phyloP scores from a whole-genome alignment of 352 stramenopile genomes.

The Phytophthora crassamura region DNA sequence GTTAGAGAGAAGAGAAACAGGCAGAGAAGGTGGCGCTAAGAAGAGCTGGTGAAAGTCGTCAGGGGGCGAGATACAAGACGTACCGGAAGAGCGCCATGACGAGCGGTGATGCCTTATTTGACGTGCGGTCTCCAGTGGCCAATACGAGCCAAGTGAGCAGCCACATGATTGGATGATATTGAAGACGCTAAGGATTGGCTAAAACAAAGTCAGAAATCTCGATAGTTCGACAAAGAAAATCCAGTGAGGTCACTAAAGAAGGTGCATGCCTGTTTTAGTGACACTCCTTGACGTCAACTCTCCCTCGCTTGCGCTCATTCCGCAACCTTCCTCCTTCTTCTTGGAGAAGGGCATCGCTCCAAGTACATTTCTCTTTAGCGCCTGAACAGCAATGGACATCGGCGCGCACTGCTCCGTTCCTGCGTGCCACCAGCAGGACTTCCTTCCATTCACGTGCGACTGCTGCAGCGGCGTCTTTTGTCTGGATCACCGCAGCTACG shows the following conservation, averaged over 20 bases:
- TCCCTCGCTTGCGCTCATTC: conserved; percentile 15
- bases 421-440: conserved; percentile 81
- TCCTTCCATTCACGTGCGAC: conserved; percentile 88
- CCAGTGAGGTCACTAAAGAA: conserved; percentile 1
- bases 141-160: too few species aligned
- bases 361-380: too few species aligned
- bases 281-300: conserved; percentile 5
- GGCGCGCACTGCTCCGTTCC: conserved; percentile 72
- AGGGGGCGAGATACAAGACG: conserved; percentile 11
- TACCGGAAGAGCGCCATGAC: conserved; percentile 55
- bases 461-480: conserved; percentile 85
- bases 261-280: neutral
- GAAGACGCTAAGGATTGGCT: conserved; percentile 26
- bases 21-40: neutral
- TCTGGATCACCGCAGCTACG: conserved; percentile 85
- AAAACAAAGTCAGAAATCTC: conserved; percentile 15
- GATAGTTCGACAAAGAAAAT: conserved; percentile 24
- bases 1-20: conserved; percentile 16
- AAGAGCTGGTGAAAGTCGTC: neutral
- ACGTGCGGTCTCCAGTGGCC: conserved; percentile 40
- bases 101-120: conserved; percentile 30
- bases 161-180: too few species aligned
- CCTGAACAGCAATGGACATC: conserved; percentile 58
- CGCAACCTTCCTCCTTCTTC: conserved; percentile 5
- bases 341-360: neutral